Base-by-base conservation (phyloP, 2,329 filamentous ascomycete species). In the Bertia moriformis region DNA sequence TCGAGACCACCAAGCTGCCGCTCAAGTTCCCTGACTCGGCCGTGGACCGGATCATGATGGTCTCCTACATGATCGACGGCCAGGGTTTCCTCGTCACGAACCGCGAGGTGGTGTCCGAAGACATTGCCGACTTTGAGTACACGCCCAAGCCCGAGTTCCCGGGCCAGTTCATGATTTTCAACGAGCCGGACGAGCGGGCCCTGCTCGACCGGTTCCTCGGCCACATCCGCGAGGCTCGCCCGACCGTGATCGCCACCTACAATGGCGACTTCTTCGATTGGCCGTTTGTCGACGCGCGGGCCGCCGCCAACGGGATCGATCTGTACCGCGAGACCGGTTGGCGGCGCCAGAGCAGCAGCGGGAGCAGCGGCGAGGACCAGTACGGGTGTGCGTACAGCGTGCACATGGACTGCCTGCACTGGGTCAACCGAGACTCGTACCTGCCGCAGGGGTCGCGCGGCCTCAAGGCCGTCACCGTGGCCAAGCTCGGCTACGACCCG, bases 221-320 rank as follows among this genome's bases (percentile, higher is more conserved):
- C 29, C 91, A 95, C 57, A 83, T 98, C 59, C 96, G 98, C 52
- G 86, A 94, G 56, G 86, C 87, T 1, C 76, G 83, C 43, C 91
- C 91, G 1, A 96, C 88, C 0, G 89, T 98, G 41, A 98, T 98
- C 56, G 89, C 93, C 24, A 98, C 91, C 14, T 98, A 98, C 70
- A 98, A 98, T 84, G 91, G 91, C 64, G 91, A 98, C 65, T 98
- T 96, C 58, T 98, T 98, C 78, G 91, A 98, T 79, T 98, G 91
- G 91, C 89, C 91, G 0, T 98, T 93, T 54, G 87, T 98, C 18
- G 91, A 98, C 63, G 78, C 91, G 36, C 72, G 91, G 61, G 86
- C 93, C 19, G 93, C 87, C 53, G 73, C 95, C 47, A 82, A 93
- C 49, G 91, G 93, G 19, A 95, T 98, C 55, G 91, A 98, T 59